Base-by-base conservation (phyloP, 345 rosid genomes). In the Garcia nutans region DNA sequence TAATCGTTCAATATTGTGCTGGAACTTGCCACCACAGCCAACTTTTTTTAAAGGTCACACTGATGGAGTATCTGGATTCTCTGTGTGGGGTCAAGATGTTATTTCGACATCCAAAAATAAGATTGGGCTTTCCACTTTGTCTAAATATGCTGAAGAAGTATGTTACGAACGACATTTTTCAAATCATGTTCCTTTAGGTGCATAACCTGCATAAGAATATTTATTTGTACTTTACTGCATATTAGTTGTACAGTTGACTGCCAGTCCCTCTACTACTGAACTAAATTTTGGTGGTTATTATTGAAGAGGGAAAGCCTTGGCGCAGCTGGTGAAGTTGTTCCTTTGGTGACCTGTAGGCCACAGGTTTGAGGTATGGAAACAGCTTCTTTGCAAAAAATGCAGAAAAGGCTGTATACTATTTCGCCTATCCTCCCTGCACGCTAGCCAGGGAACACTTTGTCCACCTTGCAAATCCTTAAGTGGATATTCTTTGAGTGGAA, bases 71-170 rank as follows among this genome's bases (percentile, higher is more conserved):
- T 89, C 97, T 17, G 87, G 88, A 80, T 91, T 94, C 89, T 91
- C 93, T 9, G 76, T 91, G 10, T 91, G 96, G 96, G 94, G 98
- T 54, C 88, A 91, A 76, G 98, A 94, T 73, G 80, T 92, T 62
- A 85, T 94, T 82, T 94, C 98, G 10, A 92, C 89, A 77, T 89
- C 98, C 52, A 90, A 83, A 82, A 92, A 90, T 68, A 94, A 89
- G 86, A 89, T 94, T 31, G 96, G 94, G 72, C 86, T 94, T 80
- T 91, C 89, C 58, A 87, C 97, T 26, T 80, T 91, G 74, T 84
- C 92, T 20, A 87, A 77, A 78, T 82, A 86, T 23, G 65, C 84
- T 4, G 88, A 88, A 58, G 97, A 89, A 83, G 98, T 92, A 90
- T 16, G 82, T 79, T 61, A 74, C 24, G 20, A 58, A 49, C 22